These are phyloP conservation scores for Cicer pinnatifidum DNA, from an alignment of 306 rosid species.

Conservation along the genomic window DNA sequence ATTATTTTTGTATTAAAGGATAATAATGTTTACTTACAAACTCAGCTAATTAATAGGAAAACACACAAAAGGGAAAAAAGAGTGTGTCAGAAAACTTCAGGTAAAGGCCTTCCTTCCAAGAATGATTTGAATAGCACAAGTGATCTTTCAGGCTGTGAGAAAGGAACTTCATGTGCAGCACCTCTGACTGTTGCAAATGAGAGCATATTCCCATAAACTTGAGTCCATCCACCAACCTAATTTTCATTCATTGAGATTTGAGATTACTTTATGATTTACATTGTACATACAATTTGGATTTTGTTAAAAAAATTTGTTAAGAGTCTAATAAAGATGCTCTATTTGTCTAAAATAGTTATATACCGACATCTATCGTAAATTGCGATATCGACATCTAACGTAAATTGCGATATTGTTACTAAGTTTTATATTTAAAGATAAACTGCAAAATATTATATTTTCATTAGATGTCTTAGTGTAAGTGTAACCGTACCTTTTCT, in stretches of 20 bases:
- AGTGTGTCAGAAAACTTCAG: constrained; percentile 62
- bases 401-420: too few relatives aligned
- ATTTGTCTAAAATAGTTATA: too few relatives aligned
- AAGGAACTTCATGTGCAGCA: constrained; percentile 96
- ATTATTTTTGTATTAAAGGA: constrained; percentile 46
- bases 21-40: constrained; percentile 44
- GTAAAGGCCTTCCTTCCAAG: constrained; percentile 74
- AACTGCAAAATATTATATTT: too few relatives aligned
- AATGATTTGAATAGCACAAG: constrained; percentile 84
- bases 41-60: constrained; percentile 32
- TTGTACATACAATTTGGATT: neutral
- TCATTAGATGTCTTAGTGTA: too few relatives aligned
- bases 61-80: constrained; percentile 38
- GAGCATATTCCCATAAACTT: constrained; percentile 83
- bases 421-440: too few relatives aligned
- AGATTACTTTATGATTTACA: constrained; percentile 36
- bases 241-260: constrained; percentile 17
- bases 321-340: too few relatives aligned
- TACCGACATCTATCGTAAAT: too few relatives aligned
- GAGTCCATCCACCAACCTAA: constrained; percentile 99
- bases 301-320: neutral
- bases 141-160: constrained; percentile 96
- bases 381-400: too few relatives aligned
- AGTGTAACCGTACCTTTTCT: too few relatives aligned
- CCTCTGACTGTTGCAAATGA: constrained; percentile 97